Evolutionary conservation across 441 rosid genomes (phyloP), one percentile per base, ranked within the genome.

Genomic region (Metrosideros polymorpha): DNA sequence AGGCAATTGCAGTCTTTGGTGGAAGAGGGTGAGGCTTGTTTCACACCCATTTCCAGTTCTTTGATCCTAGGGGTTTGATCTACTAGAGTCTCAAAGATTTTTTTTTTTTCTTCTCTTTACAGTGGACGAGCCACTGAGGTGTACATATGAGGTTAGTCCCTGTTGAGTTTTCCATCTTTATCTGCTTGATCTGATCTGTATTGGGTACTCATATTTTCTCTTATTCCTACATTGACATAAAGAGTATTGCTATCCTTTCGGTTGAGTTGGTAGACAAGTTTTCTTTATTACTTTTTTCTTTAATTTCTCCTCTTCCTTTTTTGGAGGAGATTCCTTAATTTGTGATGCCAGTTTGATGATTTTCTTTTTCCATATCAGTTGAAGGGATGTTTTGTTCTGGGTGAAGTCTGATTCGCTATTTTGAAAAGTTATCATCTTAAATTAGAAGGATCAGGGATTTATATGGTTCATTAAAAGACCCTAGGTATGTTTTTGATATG

Each of bases 101-200:
- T 87, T 87, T 52, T 52, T 51, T 30, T 86, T 43, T 85, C 24
- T 24, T 30, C 14, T 61, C 88, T 86, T 89, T 84, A 85, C 96
- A 96, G 99, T 94, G 82, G 98, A 95, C 89, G 99, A 94, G 87
- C 77, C 93, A 57, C 85, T 94, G 86, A 95, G 91, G 93, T 85
- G 86, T 66, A 93, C 98, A 85, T 97, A 92, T 90, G 89, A 93
- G 98, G 99, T 95, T 86, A 88, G 95, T 92, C 50, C 83, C 51
- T 30, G 42, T 84, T 53, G 45, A 52, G 14, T 30, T 53, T 19
- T 35, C 12, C 42, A 3, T 30, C 59, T 32, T 32, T 53, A 82
- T 52, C 61, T 32, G 84, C 61, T 83, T 53, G 61, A 83, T 83
- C 79, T 54, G 45, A 29, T 52, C 29, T 42, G 22, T 49, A 6